A percentile compares a stretch with the other conserved stretches of the same genome.
phyloP scores from a whole-genome alignment of 192 early-diverging fungal species.

The Borealophlyctis nickersoniae region DNA sequence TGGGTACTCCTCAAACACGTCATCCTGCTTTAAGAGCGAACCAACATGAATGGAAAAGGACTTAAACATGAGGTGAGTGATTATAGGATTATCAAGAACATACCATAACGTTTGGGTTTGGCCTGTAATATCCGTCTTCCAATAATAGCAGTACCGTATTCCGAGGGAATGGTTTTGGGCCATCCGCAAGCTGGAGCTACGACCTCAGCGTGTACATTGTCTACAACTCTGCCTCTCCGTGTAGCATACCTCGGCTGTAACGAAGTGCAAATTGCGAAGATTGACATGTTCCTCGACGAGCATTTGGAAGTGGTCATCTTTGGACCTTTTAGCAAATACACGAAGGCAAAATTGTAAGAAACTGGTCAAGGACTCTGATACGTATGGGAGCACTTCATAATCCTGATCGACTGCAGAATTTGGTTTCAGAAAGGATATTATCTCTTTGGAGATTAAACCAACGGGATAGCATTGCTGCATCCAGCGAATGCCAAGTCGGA shows the following conservation, averaged over 20 bases:
- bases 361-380: constrained; percentile 2
- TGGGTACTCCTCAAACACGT: constrained; percentile 2
- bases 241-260: background rate
- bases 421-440: too few species aligned
- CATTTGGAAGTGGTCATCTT: background rate
- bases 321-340: constrained; percentile 1
- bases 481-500: constrained; percentile 15
- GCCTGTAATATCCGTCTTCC: constrained; percentile 14
- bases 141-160: constrained; percentile 14
- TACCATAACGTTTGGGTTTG: background rate
- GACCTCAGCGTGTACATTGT: background rate
- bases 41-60: background rate
- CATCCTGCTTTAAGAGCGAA: background rate
- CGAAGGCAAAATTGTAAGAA: background rate
- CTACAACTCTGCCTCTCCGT: background rate
- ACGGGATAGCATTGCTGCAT: constrained; percentile 2
- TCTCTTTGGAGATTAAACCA: too few species aligned
- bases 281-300: background rate
- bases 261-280: constrained; percentile 2
- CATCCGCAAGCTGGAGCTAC: background rate
- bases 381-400: too few species aligned
- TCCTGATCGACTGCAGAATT: too few species aligned
- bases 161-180: background rate
- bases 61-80: too few species aligned
- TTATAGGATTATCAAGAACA: background rate